Evolutionary conservation across 192 early-diverging fungal genomes (phyloP).

Genomic region (Neocallimastix lanati): DNA sequence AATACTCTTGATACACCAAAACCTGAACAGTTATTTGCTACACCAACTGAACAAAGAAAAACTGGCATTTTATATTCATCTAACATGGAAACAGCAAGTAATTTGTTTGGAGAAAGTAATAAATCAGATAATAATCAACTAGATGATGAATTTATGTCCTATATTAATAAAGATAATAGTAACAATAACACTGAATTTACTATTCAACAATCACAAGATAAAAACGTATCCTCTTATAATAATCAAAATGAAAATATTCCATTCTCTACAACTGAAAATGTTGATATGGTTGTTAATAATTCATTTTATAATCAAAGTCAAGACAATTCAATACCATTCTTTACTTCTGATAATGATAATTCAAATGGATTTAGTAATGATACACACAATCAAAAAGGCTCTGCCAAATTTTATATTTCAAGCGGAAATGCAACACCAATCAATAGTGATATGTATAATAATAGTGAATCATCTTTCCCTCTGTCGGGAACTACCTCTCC

Average conservation of each 20-base stretch:
- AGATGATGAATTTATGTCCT: not conserved
- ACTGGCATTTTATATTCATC: not conserved
- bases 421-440: not conserved
- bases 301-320: not conserved
- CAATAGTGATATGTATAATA: not conserved
- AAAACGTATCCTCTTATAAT: too few species aligned
- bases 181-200: not conserved
- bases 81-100: not conserved
- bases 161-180: not conserved
- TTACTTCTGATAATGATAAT: not conserved
- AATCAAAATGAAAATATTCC: too few species aligned
- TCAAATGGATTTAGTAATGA: not conserved
- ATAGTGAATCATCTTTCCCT: too few species aligned
- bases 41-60: not conserved
- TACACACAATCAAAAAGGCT: not conserved
- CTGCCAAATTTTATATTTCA: not conserved
- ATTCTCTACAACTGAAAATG: too few species aligned
- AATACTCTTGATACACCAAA: not conserved
- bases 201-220: not conserved
- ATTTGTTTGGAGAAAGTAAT: not conserved
- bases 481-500: not conserved
- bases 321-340: not conserved
- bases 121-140: not conserved
- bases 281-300: too few species aligned
- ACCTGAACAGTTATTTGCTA: not conserved